phyloP scores from a whole-genome alignment of 1,139 yeast species.

The Williopsis jadinii region DNA sequence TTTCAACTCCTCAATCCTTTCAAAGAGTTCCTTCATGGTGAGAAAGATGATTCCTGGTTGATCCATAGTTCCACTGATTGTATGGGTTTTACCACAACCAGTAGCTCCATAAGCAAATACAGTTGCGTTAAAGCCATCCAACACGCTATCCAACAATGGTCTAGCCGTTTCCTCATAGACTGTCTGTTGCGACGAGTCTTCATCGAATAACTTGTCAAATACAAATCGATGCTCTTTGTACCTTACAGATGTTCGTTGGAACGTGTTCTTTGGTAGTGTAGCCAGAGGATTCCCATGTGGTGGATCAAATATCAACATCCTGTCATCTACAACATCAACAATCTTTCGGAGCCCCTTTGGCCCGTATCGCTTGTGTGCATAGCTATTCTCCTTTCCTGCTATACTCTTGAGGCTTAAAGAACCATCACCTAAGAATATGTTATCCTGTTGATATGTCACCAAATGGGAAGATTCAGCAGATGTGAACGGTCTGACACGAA shows the following conservation, averaged over 20 bases:
- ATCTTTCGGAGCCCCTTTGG: conserved; percentile 63
- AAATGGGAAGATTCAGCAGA: conserved; percentile 43
- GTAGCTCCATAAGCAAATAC: conserved; percentile 98
- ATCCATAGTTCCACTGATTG: conserved; percentile 69
- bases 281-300: conserved; percentile 66
- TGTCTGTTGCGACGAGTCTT: conserved; percentile 52
- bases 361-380: conserved; percentile 21
- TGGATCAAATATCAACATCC: conserved; percentile 88
- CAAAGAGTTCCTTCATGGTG: conserved; percentile 72
- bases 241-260: conserved; percentile 37
- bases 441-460: conserved; percentile 29
- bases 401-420: conserved; percentile 29
- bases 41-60: conserved; percentile 77
- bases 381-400: conserved; percentile 14
- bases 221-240: conserved; percentile 74
- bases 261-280: conserved; percentile 51
- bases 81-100: conserved; percentile 96
- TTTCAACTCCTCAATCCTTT: conserved; percentile 43
- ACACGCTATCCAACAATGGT: conserved; percentile 64
- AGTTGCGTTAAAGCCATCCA: conserved; percentile 86
- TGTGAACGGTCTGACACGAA: conserved; percentile 83
- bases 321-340: conserved; percentile 78
- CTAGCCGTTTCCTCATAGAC: conserved; percentile 63
- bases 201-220: conserved; percentile 75
- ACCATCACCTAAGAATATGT: conserved; percentile 52